These are phyloP conservation scores for Chaetomium fimeti DNA, from an alignment of 495 filamentous ascomycete genomes.

Conservation along the genomic window DNA sequence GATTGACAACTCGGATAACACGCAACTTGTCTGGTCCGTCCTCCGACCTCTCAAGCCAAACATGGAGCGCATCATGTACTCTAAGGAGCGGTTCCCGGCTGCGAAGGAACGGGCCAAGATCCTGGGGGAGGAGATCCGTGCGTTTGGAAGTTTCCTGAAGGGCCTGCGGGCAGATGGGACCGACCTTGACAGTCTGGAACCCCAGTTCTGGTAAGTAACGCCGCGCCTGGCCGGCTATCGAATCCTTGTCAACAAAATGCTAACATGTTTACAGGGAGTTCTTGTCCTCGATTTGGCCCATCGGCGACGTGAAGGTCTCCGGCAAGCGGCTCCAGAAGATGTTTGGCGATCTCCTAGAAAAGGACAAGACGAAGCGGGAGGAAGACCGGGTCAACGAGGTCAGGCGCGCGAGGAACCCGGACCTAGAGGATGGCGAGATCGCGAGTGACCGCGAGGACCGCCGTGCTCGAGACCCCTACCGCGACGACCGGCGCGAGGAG, in stretches of 20 bases:
- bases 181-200: conserved; percentile 45
- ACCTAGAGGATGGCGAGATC: conserved; percentile 40
- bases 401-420: conserved; percentile 27
- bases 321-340: conserved; percentile 47
- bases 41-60: conserved; percentile 47
- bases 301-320: conserved; percentile 40
- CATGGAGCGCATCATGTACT: conserved; percentile 45
- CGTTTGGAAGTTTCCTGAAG: conserved; percentile 48
- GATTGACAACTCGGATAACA: conserved; percentile 36
- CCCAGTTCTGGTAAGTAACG: conserved; percentile 46
- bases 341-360: conserved; percentile 44
- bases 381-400: conserved; percentile 26
- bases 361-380: conserved; percentile 30
- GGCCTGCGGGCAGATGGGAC: conserved; percentile 34
- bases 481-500: conserved; percentile 37
- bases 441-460: conserved; percentile 38
- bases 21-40: conserved; percentile 44
- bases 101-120: conserved; percentile 49
- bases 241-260: not conserved
- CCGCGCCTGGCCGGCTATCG: not conserved
- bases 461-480: conserved; percentile 38
- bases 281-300: conserved; percentile 43
- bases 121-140: conserved; percentile 46
- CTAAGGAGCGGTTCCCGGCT: conserved; percentile 44
- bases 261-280: conserved; percentile 37